A percentile compares a stretch with the other conserved stretches of the same genome.
Conservation (phyloP, 805 yeast species). For the Candida silvatica region DNA sequence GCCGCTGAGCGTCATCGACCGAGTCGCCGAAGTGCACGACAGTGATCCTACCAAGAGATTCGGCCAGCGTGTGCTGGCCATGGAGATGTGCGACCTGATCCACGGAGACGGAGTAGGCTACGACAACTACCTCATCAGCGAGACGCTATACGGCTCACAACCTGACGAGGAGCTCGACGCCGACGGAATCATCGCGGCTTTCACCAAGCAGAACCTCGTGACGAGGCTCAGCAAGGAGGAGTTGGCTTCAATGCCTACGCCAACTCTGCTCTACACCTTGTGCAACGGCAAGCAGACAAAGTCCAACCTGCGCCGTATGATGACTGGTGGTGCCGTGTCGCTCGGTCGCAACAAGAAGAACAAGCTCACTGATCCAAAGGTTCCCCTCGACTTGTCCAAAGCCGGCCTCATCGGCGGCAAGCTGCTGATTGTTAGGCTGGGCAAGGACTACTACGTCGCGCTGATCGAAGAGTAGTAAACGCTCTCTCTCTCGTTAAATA, state of each 20-base stretch:
- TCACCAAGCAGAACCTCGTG: conserved; percentile 50
- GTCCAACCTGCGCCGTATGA: conserved; percentile 32
- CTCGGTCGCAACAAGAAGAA: conserved; percentile 46
- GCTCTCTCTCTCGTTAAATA: too few species aligned
- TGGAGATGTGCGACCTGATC: conserved; percentile 77
- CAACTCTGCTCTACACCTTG: conserved; percentile 41
- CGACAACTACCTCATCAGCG: conserved; percentile 58
- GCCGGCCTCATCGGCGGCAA: conserved; percentile 41
- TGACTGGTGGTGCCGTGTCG: conserved; percentile 68
- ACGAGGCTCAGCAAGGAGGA: conserved; percentile 26
- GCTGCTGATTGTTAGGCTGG: conserved; percentile 60
- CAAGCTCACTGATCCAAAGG: conserved; percentile 40
- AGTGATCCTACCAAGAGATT: conserved; percentile 51
- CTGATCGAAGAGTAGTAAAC: conserved; percentile 30
- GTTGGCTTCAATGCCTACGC: conserved; percentile 29
- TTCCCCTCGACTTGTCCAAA: too few species aligned
- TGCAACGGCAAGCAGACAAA: conserved; percentile 37
- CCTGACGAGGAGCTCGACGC: conserved; percentile 30
- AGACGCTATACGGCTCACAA: conserved; percentile 41
- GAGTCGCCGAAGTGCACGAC: conserved; percentile 43
- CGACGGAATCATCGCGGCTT: conserved; percentile 44
- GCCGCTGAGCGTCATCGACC: conserved; percentile 52
- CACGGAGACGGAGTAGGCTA: conserved; percentile 77
- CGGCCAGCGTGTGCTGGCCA: conserved; percentile 74
- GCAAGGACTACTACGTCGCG: conserved; percentile 63